Evolutionary conservation across 1,139 yeast genomes (phyloP).

Genomic region (Hyphopichia fennica): DNA sequence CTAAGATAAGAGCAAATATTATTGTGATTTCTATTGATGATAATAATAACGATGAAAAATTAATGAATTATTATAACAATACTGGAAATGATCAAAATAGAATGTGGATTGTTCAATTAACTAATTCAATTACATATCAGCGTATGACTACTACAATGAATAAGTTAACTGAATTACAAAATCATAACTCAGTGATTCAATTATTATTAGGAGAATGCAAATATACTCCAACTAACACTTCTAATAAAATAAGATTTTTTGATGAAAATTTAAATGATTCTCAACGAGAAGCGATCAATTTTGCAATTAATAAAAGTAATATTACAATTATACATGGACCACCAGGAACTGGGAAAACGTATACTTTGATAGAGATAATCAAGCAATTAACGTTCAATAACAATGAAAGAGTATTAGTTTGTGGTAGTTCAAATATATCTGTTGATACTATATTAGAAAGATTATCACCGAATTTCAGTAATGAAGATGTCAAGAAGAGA

Average conservation of each 20-base stretch:
- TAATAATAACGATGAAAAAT: conserved; percentile 48
- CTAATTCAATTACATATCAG: conserved; percentile 69
- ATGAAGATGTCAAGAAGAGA: conserved; percentile 10
- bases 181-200: conserved; percentile 39
- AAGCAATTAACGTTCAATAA: conserved; percentile 61
- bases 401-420: conserved; percentile 74
- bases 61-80: conserved; percentile 44
- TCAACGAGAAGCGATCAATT: conserved; percentile 50
- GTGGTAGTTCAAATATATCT: conserved; percentile 96
- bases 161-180: conserved; percentile 53
- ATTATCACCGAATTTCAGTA: conserved; percentile 42
- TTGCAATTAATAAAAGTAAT: conserved; percentile 41
- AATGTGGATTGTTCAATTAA: conserved; percentile 65
- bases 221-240: conserved; percentile 17
- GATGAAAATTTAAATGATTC: conserved; percentile 64
- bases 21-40: conserved; percentile 62
- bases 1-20: conserved; percentile 43
- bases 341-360: conserved; percentile 63
- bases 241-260: conserved; percentile 29
- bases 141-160: conserved; percentile 81
- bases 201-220: conserved; percentile 45
- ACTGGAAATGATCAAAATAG: conserved; percentile 38
- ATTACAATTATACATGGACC: conserved; percentile 51
- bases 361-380: conserved; percentile 81
- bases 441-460: conserved; percentile 91